Evolutionary conservation across 1,284 basidiomycete species (phyloP).

Genomic region (Cryptococcus sp.): DNA sequence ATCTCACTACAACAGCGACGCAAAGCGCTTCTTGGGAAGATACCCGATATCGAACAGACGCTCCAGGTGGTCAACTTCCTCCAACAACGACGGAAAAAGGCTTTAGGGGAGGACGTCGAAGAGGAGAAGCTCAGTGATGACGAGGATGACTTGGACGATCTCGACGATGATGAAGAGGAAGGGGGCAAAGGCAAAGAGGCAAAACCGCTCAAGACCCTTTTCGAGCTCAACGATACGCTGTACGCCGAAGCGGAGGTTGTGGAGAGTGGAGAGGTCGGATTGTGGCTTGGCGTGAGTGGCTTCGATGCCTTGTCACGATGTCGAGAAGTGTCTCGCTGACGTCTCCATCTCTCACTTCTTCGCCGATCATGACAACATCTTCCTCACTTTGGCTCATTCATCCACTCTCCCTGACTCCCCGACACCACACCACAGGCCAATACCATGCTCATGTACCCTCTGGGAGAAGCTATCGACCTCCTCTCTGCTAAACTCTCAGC

Average conservation of each 20-base stretch:
- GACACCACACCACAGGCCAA: constrained; percentile 66
- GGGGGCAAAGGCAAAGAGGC: constrained; percentile 43
- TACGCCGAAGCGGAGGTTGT: constrained; percentile 87
- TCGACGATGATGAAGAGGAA: constrained; percentile 59
- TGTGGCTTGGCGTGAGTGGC: constrained; percentile 92
- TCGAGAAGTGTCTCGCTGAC: neutral
- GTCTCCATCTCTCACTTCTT: neutral
- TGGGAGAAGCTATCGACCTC: constrained; percentile 76
- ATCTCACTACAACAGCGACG: constrained; percentile 77
- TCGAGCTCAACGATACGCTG: constrained; percentile 94
- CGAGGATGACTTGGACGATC: constrained; percentile 48
- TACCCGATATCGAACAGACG: constrained; percentile 94
- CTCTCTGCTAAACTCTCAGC: constrained; percentile 74
- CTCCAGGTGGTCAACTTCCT: constrained; percentile 85
- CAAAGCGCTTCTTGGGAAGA: constrained; percentile 83
- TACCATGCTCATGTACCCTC: constrained; percentile 93
- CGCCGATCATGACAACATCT: neutral
- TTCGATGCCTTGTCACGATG: neutral
- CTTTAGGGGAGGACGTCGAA: constrained; percentile 29
- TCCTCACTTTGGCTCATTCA: neutral
- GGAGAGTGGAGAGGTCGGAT: constrained; percentile 82
- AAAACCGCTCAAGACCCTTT: constrained; percentile 77
- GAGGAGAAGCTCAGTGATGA: constrained; percentile 51
- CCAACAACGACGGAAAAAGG: constrained; percentile 65
- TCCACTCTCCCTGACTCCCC: neutral